These are phyloP conservation scores for Picochlorum costavermella DNA, from an alignment of 139 green algal genomes.

Conservation along the genomic window DNA sequence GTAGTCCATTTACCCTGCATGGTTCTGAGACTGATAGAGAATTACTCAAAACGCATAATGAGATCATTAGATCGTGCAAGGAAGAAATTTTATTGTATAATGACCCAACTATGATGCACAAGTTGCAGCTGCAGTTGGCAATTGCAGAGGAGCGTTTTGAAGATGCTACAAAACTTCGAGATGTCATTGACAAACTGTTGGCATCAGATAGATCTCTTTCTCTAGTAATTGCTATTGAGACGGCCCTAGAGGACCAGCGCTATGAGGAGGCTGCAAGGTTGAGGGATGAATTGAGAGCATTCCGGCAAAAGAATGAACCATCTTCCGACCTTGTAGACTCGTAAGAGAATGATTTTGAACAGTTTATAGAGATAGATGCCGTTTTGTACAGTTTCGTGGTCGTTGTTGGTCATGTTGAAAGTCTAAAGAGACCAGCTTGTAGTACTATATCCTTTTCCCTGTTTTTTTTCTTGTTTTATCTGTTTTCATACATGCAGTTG, in stretches of 20 bases:
- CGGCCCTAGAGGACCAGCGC: slow-evolving; percentile 41
- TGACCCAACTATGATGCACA: slow-evolving; percentile 66
- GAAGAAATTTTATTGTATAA: slow-evolving; percentile 53
- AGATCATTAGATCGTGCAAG: slow-evolving; percentile 55
- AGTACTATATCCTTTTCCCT: too few relatives aligned
- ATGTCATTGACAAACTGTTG: slow-evolving; percentile 42
- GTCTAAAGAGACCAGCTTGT: too few relatives aligned
- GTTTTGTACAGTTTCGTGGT: too few relatives aligned
- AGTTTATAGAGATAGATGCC: too few relatives aligned
- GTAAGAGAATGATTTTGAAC: not conserved
- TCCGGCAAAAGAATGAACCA: not conserved
- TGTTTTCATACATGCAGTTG: too few relatives aligned
- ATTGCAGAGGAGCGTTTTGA: slow-evolving; percentile 71
- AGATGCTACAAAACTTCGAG: slow-evolving; percentile 44
- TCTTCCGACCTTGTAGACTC: not conserved
- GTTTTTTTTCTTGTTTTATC: too few relatives aligned
- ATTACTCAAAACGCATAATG: slow-evolving; percentile 16
- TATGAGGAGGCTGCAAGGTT: slow-evolving; percentile 35
- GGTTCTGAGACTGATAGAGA: not conserved
- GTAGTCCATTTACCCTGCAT: not conserved
- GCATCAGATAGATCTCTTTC: slow-evolving; percentile 21
- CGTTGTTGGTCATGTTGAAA: too few relatives aligned
- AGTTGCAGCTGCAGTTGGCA: slow-evolving; percentile 70
- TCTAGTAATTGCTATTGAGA: slow-evolving; percentile 45
- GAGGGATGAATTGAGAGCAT: slow-evolving; percentile 22